phyloP scores from a whole-genome alignment of 129 eudicot species.

The Deinandra increscens region DNA sequence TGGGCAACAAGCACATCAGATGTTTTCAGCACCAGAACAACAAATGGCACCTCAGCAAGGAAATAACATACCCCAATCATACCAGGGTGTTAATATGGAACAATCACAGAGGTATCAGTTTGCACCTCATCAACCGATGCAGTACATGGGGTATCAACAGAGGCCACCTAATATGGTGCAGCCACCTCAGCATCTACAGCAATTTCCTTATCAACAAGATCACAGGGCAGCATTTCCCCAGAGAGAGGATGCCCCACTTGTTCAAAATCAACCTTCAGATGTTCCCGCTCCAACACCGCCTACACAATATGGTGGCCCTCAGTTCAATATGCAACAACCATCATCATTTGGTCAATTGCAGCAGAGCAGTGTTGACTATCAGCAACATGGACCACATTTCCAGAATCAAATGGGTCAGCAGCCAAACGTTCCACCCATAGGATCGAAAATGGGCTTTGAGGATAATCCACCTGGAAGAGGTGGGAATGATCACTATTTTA shows the following conservation, averaged over 20 bases:
- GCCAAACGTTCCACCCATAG: slow-evolving; percentile 48
- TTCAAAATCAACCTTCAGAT: slow-evolving; percentile 45
- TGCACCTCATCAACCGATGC: slow-evolving; percentile 48
- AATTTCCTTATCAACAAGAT: slow-evolving; percentile 51
- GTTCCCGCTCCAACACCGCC: slow-evolving; percentile 24
- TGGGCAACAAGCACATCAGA: slow-evolving; percentile 49
- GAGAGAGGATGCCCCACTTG: slow-evolving; percentile 36
- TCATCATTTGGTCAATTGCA: slow-evolving; percentile 37
- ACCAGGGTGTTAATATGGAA: slow-evolving; percentile 48
- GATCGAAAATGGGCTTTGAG: slow-evolving; percentile 56
- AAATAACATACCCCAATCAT: slow-evolving; percentile 40
- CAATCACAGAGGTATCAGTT: slow-evolving; percentile 53
- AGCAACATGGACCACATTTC: slow-evolving; percentile 55
- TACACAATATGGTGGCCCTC: slow-evolving; percentile 47
- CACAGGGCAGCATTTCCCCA: slow-evolving; percentile 45
- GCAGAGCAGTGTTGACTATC: slow-evolving; percentile 50
- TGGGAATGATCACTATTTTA: slow-evolving; percentile 51
- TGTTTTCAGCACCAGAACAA: slow-evolving; percentile 30
- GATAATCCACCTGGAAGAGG: slow-evolving; percentile 53
- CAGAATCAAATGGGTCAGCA: slow-evolving; percentile 68
- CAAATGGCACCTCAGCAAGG: slow-evolving; percentile 43
- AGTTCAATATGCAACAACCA: slow-evolving; percentile 48
- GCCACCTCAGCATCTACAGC: slow-evolving; percentile 45
- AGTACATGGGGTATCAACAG: slow-evolving; percentile 62
- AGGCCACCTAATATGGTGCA: slow-evolving; percentile 40